phyloP scores from a whole-genome alignment of 2,329 filamentous ascomycete genomes.

The Fusarium sp. region DNA sequence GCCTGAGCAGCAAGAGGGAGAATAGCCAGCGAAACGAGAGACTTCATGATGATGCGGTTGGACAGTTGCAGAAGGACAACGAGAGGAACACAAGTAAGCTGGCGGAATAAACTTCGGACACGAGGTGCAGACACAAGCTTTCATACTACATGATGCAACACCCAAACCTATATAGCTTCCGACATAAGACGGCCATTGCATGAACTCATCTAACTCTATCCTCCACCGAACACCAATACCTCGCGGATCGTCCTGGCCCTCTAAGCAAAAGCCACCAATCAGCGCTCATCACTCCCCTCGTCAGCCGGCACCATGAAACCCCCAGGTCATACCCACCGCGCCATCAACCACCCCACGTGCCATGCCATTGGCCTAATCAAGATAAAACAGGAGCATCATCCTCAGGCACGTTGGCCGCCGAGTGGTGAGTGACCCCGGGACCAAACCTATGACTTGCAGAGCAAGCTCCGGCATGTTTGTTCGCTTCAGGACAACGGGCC shows the following conservation, averaged over 20 bases:
- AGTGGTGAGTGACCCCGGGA: slow-evolving; percentile 24
- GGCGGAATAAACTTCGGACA: background rate
- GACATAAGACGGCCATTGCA: slow-evolving; percentile 27
- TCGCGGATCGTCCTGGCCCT: slow-evolving; percentile 14
- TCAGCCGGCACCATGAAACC: slow-evolving; percentile 32
- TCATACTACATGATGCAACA: slow-evolving; percentile 2
- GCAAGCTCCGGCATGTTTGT: slow-evolving; percentile 4
- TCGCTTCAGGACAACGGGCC: slow-evolving; percentile 29
- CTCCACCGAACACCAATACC: slow-evolving; percentile 34
- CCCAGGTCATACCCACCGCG: slow-evolving; percentile 19
- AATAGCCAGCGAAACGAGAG: slow-evolving; percentile 36
- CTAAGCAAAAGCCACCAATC: slow-evolving; percentile 29
- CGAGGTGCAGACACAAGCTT: background rate
- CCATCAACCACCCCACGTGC: slow-evolving; percentile 39
- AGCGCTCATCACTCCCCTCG: slow-evolving; percentile 7
- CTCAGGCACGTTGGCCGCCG: slow-evolving; percentile 29
- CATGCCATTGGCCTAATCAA: slow-evolving; percentile 21
- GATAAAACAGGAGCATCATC: slow-evolving; percentile 11
- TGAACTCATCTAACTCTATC: slow-evolving; percentile 38
- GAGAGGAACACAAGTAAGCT: background rate
- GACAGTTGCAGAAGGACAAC: background rate
- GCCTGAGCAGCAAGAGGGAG: slow-evolving; percentile 46
- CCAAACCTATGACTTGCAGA: slow-evolving; percentile 1
- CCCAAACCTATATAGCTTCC: slow-evolving; percentile 8
- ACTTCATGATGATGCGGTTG: slow-evolving; percentile 40